Base-by-base conservation (phyloP, 225 moss, liverwort and hornwort species). In the Pleurozium schreberi region DNA sequence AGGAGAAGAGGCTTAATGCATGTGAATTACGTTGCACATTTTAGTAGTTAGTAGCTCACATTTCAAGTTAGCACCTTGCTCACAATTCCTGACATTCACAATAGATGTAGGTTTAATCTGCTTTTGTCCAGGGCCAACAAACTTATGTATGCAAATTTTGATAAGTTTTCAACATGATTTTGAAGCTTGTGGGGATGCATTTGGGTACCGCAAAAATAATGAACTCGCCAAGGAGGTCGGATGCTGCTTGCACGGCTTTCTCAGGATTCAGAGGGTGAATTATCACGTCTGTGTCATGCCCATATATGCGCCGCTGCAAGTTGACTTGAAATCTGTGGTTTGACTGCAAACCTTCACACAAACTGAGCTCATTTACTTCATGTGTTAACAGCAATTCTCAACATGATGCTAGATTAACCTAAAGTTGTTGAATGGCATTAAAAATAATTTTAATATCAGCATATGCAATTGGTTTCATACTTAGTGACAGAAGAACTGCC, bases 261-360 rank as follows among this genome's bases (percentile, higher is more conserved):
- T 95, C 93, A 3, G 89, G 89, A 82, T 93, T 91, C 28, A 95
- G 85, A 64, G 95, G 92, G 28, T 91, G 91, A 81, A 95, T 92
- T 27, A 84, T 61, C 82, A 92, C 90, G 52, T 17, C 42, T 1
- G 90, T 93, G 83, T 91, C 92, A 67, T 93, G 94, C 40, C 93
- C 92, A 12, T 95, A 93, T 50, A 95, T 95, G 49, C 89, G 91
- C 26, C 90, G 86, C 64, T 95, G 93, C 86, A 92, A 84, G 83
- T 91, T 93, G 34, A 93, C 94, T 80, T 92, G 92, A 84, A 95
- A 91, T 88, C 90, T 90, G 84, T 95, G 93, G 79, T 93, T 95
- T 43, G 91, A 90, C 95, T 95, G 92, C 89, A 93, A 86, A 79
- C 69, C 75, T 89, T 90, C 75, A 90, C 75, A 90, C 75, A 87